Percentiles rank a stretch among this genome's conserved stretches.
phyloP scores from a whole-genome alignment of 2,329 filamentous ascomycete species.

The Leptosphaerulina australis region DNA sequence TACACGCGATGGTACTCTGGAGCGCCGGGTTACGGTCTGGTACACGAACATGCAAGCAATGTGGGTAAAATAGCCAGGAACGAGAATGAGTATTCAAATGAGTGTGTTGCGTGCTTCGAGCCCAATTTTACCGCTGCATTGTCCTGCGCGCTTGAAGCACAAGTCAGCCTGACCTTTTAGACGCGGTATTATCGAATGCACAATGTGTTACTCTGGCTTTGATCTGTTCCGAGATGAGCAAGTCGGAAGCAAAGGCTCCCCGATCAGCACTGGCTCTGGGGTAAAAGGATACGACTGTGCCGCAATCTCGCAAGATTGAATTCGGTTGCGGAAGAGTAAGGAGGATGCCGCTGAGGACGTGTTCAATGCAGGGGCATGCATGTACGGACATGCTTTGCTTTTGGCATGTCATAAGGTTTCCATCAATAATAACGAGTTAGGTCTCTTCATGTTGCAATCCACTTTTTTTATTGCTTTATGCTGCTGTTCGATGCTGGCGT shows the following conservation, averaged over 20 bases:
- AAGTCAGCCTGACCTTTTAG: background rate
- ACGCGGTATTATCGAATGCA: background rate
- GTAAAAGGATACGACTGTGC: conserved; percentile 12
- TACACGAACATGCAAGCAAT: background rate
- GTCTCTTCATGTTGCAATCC: background rate
- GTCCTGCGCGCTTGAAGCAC: conserved; percentile 10
- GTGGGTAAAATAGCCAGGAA: too few species aligned
- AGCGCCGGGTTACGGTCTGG: background rate
- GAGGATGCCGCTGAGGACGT: conserved; percentile 10
- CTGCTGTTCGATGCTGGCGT: conserved; percentile 4
- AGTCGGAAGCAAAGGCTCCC: conserved; percentile 2
- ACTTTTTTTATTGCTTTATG: conserved; percentile 3
- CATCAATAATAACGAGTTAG: conserved; percentile 1
- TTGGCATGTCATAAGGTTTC: conserved; percentile 2
- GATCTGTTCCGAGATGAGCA: conserved; percentile 8
- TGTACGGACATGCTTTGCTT: background rate
- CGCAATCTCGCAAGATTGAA: conserved; percentile 12
- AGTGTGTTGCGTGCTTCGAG: background rate
- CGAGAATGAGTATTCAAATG: background rate
- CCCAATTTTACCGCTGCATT: background rate
- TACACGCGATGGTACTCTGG: background rate
- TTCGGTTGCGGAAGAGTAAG: background rate
- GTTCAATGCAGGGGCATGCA: conserved; percentile 9
- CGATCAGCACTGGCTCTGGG: conserved; percentile 12
- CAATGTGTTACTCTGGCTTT: conserved; percentile 2